Evolutionary conservation across 2,329 filamentous ascomycete species (phyloP).

Genomic region (Chaetomium strumarium): DNA sequence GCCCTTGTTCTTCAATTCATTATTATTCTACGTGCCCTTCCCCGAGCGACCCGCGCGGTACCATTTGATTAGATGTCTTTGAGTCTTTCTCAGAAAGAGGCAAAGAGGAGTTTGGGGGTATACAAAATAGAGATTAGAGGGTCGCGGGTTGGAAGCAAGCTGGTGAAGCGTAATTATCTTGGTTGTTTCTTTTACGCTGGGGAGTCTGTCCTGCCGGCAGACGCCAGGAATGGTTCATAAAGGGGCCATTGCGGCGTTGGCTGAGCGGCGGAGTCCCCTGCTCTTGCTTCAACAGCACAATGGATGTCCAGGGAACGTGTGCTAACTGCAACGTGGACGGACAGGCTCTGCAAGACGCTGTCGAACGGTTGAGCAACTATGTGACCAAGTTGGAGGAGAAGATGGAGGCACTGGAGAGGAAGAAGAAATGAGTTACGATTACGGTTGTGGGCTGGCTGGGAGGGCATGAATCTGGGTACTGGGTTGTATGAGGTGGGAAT

Average conservation of each 20-base stretch:
- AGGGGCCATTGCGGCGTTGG: background rate
- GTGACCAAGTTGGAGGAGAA: conserved; percentile 77
- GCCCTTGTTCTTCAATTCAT: conserved; percentile 15
- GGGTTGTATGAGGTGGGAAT: background rate
- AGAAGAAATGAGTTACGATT: conserved; percentile 52
- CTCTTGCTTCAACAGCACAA: background rate
- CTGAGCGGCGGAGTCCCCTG: background rate
- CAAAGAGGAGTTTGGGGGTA: background rate
- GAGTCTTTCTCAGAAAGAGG: background rate
- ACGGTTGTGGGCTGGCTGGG: conserved; percentile 1
- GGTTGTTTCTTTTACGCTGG: background rate
- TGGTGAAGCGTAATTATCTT: conserved; percentile 16
- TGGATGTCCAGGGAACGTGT: background rate
- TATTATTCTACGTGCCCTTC: background rate
- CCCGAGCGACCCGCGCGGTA: background rate
- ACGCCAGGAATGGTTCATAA: background rate
- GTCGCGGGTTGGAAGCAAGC: background rate
- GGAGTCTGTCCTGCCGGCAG: background rate
- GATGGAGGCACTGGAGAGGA: conserved; percentile 58
- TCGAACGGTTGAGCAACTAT: conserved; percentile 79
- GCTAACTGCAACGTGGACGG: conserved; percentile 9
- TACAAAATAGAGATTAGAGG: background rate
- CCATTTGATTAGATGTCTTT: no score
- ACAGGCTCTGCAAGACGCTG: conserved; percentile 80
- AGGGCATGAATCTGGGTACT: background rate